Evolutionary conservation across 1,284 basidiomycete species (phyloP), one percentile per base, ranked within the genome.

Genomic region (Ceratobasidium sp.): DNA sequence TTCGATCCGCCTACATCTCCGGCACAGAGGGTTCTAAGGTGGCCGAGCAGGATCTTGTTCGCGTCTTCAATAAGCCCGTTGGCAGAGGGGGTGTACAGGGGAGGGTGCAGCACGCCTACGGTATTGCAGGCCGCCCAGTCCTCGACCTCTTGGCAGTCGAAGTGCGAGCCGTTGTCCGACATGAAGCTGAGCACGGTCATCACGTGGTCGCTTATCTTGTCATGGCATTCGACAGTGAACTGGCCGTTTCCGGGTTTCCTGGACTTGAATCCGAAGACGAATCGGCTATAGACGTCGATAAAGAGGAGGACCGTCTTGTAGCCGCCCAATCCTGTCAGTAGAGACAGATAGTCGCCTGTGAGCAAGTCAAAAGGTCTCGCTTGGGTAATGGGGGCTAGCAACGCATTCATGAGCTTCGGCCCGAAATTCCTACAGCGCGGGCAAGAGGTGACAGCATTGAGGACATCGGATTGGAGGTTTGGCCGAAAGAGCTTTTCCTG

Each of bases 51-150:
- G 11, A 73, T 58, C 25, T 76, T 75, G 59, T 83, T 83, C 0
- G 77, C 73, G 8, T 78, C 78, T 60, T 83, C 79, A 0, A 82
- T 75, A 0, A 83, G 77, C 0, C 82, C 79, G 33, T 82, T 83
- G 9, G 82, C 73, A 79, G 81, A 83, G 0, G 82, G 81, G 7
- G 82, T 79, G 70, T 84, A 83, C 14, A 81, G 79, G 0, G 81
- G 73, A 0, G 78, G 73, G 0, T 80, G 70, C 0, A 80, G 75
- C 4, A 75, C 72, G 3, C 76, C 70, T 1, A 77, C 77, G 0
- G 74, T 74, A 18, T 78, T 67, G 14, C 73, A 56, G 6, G 76
- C 64, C 58, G 81, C 83, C 60, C 77, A 79, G 1, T 74, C 75
- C 0, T 58, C 11, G 0, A 84, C 79, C 0, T 79, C 77, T 0